These are phyloP conservation scores for Ceratobasidium theobromae DNA, from an alignment of 1,284 basidiomycete genomes.

Conservation along the genomic window DNA sequence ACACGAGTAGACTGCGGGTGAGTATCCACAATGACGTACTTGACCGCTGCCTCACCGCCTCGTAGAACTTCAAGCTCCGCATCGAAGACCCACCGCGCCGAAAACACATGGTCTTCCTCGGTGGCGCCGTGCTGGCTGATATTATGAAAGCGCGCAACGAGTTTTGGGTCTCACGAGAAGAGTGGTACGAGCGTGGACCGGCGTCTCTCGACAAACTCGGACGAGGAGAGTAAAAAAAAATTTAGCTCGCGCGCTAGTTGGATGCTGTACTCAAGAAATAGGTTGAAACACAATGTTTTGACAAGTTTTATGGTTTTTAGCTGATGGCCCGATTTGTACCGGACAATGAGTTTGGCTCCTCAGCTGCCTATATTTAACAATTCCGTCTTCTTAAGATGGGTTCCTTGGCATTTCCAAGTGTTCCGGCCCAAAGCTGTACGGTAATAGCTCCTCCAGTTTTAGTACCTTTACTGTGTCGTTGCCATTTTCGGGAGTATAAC, in stretches of 20 bases:
- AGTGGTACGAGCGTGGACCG: constrained; percentile 90
- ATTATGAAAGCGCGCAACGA: constrained; percentile 96
- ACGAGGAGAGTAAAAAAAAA: constrained; percentile 59
- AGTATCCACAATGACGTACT: constrained; percentile 43
- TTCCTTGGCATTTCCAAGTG: constrained; percentile 10
- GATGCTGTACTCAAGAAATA: not conserved
- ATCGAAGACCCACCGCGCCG: constrained; percentile 97
- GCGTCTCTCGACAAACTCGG: constrained; percentile 82
- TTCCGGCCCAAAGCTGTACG: constrained; percentile 30
- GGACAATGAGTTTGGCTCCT: no score
- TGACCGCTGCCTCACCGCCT: not conserved
- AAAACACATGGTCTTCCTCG: constrained; percentile 99
- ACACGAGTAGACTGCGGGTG: constrained; percentile 84
- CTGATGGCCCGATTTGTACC: no score
- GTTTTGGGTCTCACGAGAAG: constrained; percentile 93
- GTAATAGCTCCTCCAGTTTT: constrained; percentile 60
- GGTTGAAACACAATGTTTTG: not conserved
- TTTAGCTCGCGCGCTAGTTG: no score
- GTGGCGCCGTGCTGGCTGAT: constrained; percentile 93
- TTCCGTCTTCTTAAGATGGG: no score
- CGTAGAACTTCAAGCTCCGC: constrained; percentile 97
- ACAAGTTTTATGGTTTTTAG: no score
- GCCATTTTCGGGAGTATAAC: constrained; percentile 56
- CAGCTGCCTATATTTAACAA: no score
- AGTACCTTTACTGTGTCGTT: constrained; percentile 59